Base-by-base conservation (phyloP, 352 stramenopile genomes). In the Phytopythium sindhum region DNA sequence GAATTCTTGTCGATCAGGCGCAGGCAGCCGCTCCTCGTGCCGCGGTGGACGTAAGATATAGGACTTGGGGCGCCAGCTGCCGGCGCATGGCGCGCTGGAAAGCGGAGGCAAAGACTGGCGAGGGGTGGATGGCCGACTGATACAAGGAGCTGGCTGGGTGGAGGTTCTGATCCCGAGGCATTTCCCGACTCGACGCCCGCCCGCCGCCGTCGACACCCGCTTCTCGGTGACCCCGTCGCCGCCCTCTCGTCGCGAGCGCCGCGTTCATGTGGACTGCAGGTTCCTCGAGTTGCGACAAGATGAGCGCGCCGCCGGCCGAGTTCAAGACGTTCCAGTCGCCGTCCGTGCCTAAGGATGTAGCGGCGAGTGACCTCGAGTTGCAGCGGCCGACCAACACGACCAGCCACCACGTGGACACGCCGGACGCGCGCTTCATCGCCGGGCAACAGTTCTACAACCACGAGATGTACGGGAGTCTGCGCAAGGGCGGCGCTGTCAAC, bases 391-490 rank as follows among this genome's bases (percentile, higher is more conserved):
- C 37, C 0, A n/a, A n/a, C 12, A 3, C 33, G 9, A 60, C 37
- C 55, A 35, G 37, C n/a, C 35, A 33, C n/a, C 21, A 24, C 26
- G n/a, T 28, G 14, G 39, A 51, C 1, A 52, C 55, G 15, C 55
- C 55, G 23, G 55, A 61, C 39, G n/a, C 39, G 35, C 33, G 55
- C n/a, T 61, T 52, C 55, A 61, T 61, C 24, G 50, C 72, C 9
- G 59, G 64, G 7, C 58, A 78, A 11, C 55, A 77, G 21, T 73
- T 87, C n/a, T 87, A 83, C 65, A 85, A 85, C 55, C 67, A 78
- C 12, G 74, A 85, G 56, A 78, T 83, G 52, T 85, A 82, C 55
- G 78, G 78, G 23, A 74, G 69, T 51, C 66, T 87, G 28, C 78
- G 78, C 53, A 70, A 69, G 21, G 77, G 77, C 23, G 74, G 74